Evolutionary conservation across 495 filamentous ascomycete species (phyloP).

Genomic region (Aspergillus baeticus): DNA sequence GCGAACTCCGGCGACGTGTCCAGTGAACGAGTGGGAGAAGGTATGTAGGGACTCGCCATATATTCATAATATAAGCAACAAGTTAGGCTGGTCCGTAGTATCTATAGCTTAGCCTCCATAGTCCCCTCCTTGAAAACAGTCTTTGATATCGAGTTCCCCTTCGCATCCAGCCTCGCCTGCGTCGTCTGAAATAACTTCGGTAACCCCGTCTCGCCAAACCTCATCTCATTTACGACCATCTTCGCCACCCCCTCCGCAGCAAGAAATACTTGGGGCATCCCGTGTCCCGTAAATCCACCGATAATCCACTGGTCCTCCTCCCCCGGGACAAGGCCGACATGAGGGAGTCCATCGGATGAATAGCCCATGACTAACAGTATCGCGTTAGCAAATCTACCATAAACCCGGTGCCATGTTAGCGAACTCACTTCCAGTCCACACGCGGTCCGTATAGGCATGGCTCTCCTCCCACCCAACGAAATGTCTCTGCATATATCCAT

Average conservation of each 20-base stretch:
- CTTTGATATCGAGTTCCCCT: no score
- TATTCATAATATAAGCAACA: no score
- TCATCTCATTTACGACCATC: background rate
- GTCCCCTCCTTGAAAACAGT: no score
- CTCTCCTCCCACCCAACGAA: constrained; percentile 51
- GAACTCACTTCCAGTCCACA: constrained; percentile 53
- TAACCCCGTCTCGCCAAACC: constrained; percentile 1
- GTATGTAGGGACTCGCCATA: no score
- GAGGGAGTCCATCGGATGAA: constrained; percentile 40
- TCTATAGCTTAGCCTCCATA: no score
- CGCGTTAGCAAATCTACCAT: no score
- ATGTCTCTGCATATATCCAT: constrained; percentile 47
- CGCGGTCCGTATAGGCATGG: constrained; percentile 37
- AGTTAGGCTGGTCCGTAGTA: no score
- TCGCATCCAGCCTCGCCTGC: constrained; percentile 1
- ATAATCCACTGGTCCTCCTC: constrained; percentile 41
- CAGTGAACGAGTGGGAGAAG: no score
- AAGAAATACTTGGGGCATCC: constrained; percentile 50
- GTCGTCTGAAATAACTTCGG: constrained; percentile 8
- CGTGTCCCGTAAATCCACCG: constrained; percentile 50
- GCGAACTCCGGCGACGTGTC: no score
- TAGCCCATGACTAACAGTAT: constrained; percentile 44
- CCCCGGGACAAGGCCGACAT: constrained; percentile 43
- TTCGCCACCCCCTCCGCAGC: constrained; percentile 41
- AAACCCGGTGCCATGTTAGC: no score